These are phyloP conservation scores for Forsythia viridissima DNA, from an alignment of 257 asterid species.

Conservation along the genomic window DNA sequence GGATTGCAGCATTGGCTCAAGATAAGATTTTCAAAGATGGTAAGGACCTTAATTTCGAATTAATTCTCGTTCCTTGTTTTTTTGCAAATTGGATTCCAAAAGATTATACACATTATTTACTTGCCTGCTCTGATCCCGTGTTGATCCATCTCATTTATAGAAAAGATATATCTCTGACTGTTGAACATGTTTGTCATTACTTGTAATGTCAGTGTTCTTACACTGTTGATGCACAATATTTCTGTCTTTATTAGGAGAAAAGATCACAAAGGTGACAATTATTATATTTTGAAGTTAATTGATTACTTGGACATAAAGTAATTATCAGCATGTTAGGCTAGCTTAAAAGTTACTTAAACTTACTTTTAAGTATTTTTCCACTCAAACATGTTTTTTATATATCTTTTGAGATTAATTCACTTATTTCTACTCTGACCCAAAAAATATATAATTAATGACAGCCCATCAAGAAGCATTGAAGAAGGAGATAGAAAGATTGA, in stretches of 20 bases:
- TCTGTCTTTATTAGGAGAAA: too few species aligned
- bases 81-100: background rate
- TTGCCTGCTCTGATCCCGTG: background rate
- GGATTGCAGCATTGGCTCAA: conserved; percentile 95
- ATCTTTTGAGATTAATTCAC: background rate
- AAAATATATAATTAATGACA: conserved; percentile 17
- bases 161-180: too few species aligned
- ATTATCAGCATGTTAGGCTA: background rate
- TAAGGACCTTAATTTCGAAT: conserved; percentile 20
- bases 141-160: background rate
- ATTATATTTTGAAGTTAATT: background rate
- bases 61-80: background rate
- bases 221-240: too few species aligned
- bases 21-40: conserved; percentile 96
- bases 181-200: too few species aligned
- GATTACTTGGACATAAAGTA: background rate
- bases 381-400: background rate
- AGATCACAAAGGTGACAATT: background rate
- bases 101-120: background rate
- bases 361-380: background rate
- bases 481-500: conserved; percentile 80
- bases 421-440: background rate
- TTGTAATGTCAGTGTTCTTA: too few species aligned
- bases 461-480: conserved; percentile 94
- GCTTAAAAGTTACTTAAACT: background rate